Evolutionary conservation across 768 basidiomycete species (phyloP).

Genomic region (Collybia nuda): DNA sequence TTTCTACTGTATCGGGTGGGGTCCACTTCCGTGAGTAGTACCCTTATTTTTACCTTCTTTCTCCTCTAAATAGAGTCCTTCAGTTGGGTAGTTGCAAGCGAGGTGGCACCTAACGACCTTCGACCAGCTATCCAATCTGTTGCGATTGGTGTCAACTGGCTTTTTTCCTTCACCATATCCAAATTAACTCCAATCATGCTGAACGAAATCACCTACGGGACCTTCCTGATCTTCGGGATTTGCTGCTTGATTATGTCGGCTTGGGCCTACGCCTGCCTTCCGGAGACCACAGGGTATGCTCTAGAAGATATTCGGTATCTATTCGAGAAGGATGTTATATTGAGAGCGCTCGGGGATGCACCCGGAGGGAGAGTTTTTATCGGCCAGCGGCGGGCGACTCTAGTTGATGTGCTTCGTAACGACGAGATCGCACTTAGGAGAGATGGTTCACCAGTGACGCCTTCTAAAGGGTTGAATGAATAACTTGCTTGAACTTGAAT

Average conservation of each 20-base stretch:
- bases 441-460: too few relatives aligned
- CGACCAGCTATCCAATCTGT: constrained; percentile 36
- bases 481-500: too few relatives aligned
- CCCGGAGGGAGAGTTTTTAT: constrained; percentile 37
- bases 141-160: constrained; percentile 42
- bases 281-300: constrained; percentile 45
- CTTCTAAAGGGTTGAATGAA: too few relatives aligned
- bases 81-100: constrained; percentile 41
- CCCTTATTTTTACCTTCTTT: not conserved
- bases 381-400: constrained; percentile 20
- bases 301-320: constrained; percentile 46
- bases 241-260: constrained; percentile 39
- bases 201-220: constrained; percentile 32
- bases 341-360: constrained; percentile 38
- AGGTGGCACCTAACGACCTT: constrained; percentile 44
- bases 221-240: constrained; percentile 41
- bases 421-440: not conserved
- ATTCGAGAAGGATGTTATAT: constrained; percentile 37
- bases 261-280: constrained; percentile 45
- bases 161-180: constrained; percentile 45
- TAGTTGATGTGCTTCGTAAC: constrained; percentile 22
- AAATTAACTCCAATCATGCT: constrained; percentile 40
- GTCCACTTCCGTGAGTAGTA: constrained; percentile 31
- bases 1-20: constrained; percentile 44
- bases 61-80: constrained; percentile 3